Base-by-base conservation (phyloP, 192 early-diverging fungal genomes). In the Rhizophlyctis rosea region DNA sequence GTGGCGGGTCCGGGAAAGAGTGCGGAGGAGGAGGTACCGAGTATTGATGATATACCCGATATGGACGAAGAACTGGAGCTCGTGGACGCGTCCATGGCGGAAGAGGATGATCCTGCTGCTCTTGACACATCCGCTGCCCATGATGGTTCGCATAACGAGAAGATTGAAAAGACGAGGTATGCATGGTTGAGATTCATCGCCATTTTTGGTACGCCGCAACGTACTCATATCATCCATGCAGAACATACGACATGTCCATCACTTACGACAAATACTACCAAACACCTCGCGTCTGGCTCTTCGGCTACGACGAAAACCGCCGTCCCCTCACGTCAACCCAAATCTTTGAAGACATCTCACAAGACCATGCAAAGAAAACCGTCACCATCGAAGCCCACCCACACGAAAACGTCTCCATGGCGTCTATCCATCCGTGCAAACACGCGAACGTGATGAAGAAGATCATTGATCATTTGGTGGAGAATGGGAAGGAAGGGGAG, bases 251-350 rank as follows among this genome's bases (percentile, higher is more conserved):
- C 76, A 84, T 99, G 31, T 92, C 91, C 70, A 99, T 99, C 61
- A 95, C 95, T n/a, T 99, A 99, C 75, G 97, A 99, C 85, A 99
- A 99, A 74, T 97, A 97, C 73, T 98, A 97, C 72, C 95, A 96
- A 76, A 99, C 97, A 4, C 97, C 97, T 18, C 87, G 94, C 24
- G 88, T 99, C 59, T 98, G 89, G 87, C 81, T 99, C 56, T 96
- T 91, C 83, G 97, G 97, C 13, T 99, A 96, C 72, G 92, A 93
- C 76, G 94, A 95, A 64, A 64, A 89, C 49, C 81, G 89, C 32
- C 74, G 78, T 27, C 94, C 97, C 23, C 79, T 99, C 36, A 89
- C 91, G 18, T 81, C 90, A 2, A 65, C 78, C n/a, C 92, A 97
- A 76, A 91, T 97, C 62, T 98, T 96, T 78, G 88, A 98, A 70